Conservation (phyloP, 2,329 filamentous ascomycete genomes). For the Paecilomyces niveus region DNA sequence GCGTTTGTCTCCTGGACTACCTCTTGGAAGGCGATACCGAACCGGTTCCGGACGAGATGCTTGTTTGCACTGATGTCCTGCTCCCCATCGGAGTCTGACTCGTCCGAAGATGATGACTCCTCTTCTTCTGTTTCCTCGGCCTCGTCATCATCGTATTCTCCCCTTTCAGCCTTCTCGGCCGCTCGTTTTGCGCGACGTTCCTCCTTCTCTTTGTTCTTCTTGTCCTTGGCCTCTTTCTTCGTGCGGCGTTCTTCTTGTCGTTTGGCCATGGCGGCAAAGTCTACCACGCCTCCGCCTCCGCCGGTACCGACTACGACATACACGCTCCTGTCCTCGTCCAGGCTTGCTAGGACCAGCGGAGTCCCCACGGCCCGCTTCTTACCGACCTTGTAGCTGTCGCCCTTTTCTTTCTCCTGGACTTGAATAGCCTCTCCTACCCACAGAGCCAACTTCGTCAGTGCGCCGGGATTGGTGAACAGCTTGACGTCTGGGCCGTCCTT, state of each 20-base stretch:
- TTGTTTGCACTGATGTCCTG: conserved; percentile 49
- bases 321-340: conserved; percentile 79
- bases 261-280: conserved; percentile 60
- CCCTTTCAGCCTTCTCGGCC: conserved; percentile 43
- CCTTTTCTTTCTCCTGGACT: conserved; percentile 79
- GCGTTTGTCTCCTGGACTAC: conserved; percentile 88
- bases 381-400: conserved; percentile 53
- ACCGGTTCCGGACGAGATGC: conserved; percentile 75
- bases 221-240: conserved; percentile 57
- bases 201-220: conserved; percentile 55
- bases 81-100: conserved; percentile 50
- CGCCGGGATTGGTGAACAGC: conserved; percentile 89
- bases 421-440: conserved; percentile 91
- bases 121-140: conserved; percentile 57
- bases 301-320: conserved; percentile 93
- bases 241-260: conserved; percentile 57
- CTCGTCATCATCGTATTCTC: conserved; percentile 50
- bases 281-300: conserved; percentile 69
- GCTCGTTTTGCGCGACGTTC: conserved; percentile 56
- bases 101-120: conserved; percentile 27
- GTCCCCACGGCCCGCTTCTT: conserved; percentile 49
- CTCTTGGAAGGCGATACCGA: conserved; percentile 92
- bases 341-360: conserved; percentile 80
- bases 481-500: conserved; percentile 87
- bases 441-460: conserved; percentile 83